Percentiles rank a stretch among this genome's conserved stretches.
These are phyloP conservation scores for Alternaria sp. DNA, from an alignment of 2,329 filamentous ascomycete species.

Conservation along the genomic window DNA sequence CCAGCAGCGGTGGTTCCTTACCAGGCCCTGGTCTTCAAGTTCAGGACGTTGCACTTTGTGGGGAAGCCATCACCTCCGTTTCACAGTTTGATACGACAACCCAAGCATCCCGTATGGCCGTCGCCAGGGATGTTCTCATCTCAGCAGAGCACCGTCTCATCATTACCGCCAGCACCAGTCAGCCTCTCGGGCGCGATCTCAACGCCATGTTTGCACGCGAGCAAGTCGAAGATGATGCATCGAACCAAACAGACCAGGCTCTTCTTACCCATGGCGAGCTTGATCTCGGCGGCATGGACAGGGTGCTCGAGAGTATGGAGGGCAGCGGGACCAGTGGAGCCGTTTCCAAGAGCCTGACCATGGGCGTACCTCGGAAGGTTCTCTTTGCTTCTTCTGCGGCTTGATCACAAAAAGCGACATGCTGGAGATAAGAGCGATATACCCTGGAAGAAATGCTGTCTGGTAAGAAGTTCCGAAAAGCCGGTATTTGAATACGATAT, in stretches of 20 bases:
- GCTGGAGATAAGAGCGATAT: neutral
- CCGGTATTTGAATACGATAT: constrained; percentile 6
- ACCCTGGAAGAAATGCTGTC: neutral
- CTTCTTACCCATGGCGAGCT: constrained; percentile 57
- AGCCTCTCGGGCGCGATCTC: constrained; percentile 44
- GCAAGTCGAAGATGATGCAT: constrained; percentile 42
- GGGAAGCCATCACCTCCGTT: constrained; percentile 56
- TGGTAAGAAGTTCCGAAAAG: neutral
- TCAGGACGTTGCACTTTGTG: constrained; percentile 53
- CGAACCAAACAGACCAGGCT: constrained; percentile 51
- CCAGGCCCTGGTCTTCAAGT: constrained; percentile 55
- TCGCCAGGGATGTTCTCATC: constrained; percentile 56
- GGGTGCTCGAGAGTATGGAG: constrained; percentile 54
- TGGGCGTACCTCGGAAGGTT: constrained; percentile 48
- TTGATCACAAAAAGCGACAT: constrained; percentile 15
- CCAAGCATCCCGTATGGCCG: constrained; percentile 54
- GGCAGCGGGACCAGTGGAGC: constrained; percentile 34
- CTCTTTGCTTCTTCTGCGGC: constrained; percentile 47
- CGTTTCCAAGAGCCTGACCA: constrained; percentile 34
- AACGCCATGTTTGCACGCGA: constrained; percentile 41
- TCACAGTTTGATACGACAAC: constrained; percentile 54
- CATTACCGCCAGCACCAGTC: constrained; percentile 50
- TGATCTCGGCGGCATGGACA: constrained; percentile 59
- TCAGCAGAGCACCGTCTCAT: constrained; percentile 57
- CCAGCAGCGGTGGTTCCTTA: constrained; percentile 48